These are phyloP conservation scores for Sporothrix luriei DNA, from an alignment of 2,329 filamentous ascomycete genomes.

Conservation along the genomic window DNA sequence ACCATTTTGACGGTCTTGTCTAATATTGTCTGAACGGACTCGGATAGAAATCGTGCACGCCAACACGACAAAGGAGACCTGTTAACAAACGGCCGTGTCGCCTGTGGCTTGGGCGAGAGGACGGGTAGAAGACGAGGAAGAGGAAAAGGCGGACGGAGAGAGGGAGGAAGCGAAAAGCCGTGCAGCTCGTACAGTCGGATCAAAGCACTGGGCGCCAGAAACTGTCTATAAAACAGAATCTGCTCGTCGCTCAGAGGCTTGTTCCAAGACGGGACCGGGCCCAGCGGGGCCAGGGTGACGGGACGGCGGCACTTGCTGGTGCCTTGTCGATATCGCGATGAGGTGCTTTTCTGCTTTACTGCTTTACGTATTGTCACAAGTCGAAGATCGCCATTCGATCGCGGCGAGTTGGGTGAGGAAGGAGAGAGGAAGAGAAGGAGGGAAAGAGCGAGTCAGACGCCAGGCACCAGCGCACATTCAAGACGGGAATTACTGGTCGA, in stretches of 20 bases:
- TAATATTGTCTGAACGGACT: neutral
- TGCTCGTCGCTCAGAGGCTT: neutral
- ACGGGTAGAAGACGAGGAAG: neutral
- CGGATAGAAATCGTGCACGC: neutral
- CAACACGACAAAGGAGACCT: neutral
- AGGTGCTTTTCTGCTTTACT: too few relatives aligned
- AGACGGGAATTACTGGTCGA: neutral
- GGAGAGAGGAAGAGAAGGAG: constrained; percentile 1
- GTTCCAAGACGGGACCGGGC: neutral
- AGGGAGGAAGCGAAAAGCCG: too few relatives aligned
- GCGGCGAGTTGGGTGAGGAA: neutral
- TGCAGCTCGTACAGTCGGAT: neutral
- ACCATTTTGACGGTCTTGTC: neutral
- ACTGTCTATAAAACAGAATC: neutral
- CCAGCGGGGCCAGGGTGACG: neutral
- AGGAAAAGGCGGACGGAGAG: neutral
- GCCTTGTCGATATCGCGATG: neutral
- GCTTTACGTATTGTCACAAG: neutral
- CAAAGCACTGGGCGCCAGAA: neutral
- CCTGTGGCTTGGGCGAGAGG: neutral
- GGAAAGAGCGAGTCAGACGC: neutral
- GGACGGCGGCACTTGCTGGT: neutral
- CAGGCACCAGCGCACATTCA: constrained; percentile 1
- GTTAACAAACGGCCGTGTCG: neutral
- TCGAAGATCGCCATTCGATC: neutral